These are phyloP conservation scores for Trypanosoma boissoni DNA, from an alignment of 208 protist species.

Conservation along the genomic window DNA sequence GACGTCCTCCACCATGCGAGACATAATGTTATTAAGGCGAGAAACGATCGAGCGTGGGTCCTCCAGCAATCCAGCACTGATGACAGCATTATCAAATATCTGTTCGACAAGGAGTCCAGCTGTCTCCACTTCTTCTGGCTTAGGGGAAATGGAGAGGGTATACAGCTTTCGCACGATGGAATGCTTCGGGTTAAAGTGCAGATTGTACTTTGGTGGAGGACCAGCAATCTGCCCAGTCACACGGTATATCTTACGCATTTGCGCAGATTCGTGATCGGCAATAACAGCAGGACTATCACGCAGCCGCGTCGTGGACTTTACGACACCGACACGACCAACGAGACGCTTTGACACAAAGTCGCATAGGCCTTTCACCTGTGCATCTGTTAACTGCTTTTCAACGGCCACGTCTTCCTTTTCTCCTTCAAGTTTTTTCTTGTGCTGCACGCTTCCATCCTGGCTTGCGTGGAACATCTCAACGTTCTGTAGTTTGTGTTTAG, in stretches of 20 bases:
- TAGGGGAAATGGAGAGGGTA: slow-evolving; percentile 72
- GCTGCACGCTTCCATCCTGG: slow-evolving; percentile 87
- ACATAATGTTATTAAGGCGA: slow-evolving; percentile 90
- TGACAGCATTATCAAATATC: slow-evolving; percentile 93
- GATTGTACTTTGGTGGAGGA: slow-evolving; percentile 89
- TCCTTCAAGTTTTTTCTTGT: slow-evolving; percentile 83
- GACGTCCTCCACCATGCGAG: slow-evolving; percentile 87
- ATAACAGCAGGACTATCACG: slow-evolving; percentile 88
- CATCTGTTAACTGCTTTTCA: slow-evolving; percentile 84
- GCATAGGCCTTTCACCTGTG: slow-evolving; percentile 78
- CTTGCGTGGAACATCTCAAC: slow-evolving; percentile 90
- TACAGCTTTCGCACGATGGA: slow-evolving; percentile 91
- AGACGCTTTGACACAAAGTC: slow-evolving; percentile 89
- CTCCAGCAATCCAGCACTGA: slow-evolving; percentile 89
- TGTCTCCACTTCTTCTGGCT: slow-evolving; percentile 77
- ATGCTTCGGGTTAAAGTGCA: slow-evolving; percentile 92
- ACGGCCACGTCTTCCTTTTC: slow-evolving; percentile 83
- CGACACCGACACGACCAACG: slow-evolving; percentile 78
- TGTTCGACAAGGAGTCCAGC: slow-evolving; percentile 87
- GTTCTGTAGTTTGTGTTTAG: slow-evolving; percentile 93
- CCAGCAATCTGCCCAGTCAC: slow-evolving; percentile 80
- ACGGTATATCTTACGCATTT: slow-evolving; percentile 92
- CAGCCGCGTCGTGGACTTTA: slow-evolving; percentile 86
- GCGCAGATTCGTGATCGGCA: slow-evolving; percentile 88
- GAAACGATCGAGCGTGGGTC: slow-evolving; percentile 90